These are phyloP conservation scores for Cucurbita moschata DNA, from an alignment of 306 rosid genomes.

Conservation along the genomic window DNA sequence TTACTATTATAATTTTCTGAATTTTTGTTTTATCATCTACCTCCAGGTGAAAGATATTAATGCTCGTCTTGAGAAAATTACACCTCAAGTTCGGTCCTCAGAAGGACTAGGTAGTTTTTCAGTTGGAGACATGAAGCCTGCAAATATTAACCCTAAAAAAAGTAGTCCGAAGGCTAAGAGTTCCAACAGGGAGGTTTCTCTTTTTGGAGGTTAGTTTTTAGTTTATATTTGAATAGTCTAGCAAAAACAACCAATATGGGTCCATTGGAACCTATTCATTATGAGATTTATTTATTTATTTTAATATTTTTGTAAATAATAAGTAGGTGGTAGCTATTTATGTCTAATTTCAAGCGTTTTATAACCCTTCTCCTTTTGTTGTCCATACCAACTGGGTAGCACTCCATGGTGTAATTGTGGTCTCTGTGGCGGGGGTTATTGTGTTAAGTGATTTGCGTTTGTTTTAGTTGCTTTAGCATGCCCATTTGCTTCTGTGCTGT, in stretches of 20 bases:
- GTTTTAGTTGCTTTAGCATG: background rate
- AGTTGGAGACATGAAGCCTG: slow-evolving; percentile 54
- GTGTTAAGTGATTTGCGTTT: background rate
- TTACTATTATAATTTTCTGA: background rate
- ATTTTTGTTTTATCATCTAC: background rate
- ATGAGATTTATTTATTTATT: background rate
- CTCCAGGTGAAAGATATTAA: slow-evolving; percentile 88
- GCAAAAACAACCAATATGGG: background rate
- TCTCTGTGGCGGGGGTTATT: background rate
- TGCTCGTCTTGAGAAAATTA: slow-evolving; percentile 87
- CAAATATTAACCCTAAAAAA: slow-evolving; percentile 51
- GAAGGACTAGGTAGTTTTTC: slow-evolving; percentile 55
- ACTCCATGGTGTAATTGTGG: background rate
- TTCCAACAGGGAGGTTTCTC: slow-evolving; percentile 66
- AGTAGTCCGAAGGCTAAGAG: slow-evolving; percentile 87
- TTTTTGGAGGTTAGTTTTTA: slow-evolving; percentile 65
- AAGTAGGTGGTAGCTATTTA: background rate
- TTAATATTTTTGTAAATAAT: too few relatives aligned
- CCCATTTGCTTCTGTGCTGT: background rate
- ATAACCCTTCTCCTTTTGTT: background rate
- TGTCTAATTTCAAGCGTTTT: background rate
- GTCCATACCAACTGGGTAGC: background rate
- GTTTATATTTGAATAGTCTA: background rate
- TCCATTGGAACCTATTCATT: background rate
- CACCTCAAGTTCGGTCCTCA: slow-evolving; percentile 60